Evolutionary conservation across 352 stramenopile species (phyloP).

Genomic region (Globisporangium spiculum): DNA sequence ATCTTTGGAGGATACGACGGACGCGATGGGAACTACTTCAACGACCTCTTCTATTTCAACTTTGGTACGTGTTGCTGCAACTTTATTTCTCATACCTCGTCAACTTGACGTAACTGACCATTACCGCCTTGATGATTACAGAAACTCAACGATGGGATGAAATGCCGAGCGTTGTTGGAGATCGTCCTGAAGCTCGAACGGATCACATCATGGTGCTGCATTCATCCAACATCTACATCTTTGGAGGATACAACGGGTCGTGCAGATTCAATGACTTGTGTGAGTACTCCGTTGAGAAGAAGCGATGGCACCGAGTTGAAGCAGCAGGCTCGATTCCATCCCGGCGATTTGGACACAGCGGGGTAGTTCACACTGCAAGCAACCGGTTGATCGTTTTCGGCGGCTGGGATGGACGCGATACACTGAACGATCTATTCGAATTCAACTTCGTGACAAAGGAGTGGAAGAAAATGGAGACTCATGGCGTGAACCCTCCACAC

Average conservation of each 20-base stretch:
- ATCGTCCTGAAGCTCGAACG: conserved; percentile 72
- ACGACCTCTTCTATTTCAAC: conserved; percentile 87
- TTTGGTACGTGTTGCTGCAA: conserved; percentile 41
- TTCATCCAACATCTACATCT: conserved; percentile 78
- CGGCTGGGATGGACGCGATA: conserved; percentile 85
- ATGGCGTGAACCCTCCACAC: conserved; percentile 57
- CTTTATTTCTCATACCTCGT: background rate
- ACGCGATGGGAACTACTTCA: conserved; percentile 88
- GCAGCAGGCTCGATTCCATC: conserved; percentile 47
- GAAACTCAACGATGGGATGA: conserved; percentile 69
- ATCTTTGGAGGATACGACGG: conserved; percentile 90
- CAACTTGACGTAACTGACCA: background rate
- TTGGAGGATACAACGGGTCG: conserved; percentile 86
- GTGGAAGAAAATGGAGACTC: conserved; percentile 65
- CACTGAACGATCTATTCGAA: conserved; percentile 80
- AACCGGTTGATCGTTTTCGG: conserved; percentile 85
- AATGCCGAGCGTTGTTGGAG: conserved; percentile 59
- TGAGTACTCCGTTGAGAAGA: conserved; percentile 58
- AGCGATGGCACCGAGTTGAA: conserved; percentile 55
- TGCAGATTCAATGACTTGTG: conserved; percentile 84
- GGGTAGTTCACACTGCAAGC: conserved; percentile 61
- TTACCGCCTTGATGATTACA: background rate
- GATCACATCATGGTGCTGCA: conserved; percentile 89
- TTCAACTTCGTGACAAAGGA: conserved; percentile 69
- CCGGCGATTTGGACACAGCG: conserved; percentile 80